Evolutionary conservation across 805 yeast genomes (phyloP).

Genomic region (Candida germanica): DNA sequence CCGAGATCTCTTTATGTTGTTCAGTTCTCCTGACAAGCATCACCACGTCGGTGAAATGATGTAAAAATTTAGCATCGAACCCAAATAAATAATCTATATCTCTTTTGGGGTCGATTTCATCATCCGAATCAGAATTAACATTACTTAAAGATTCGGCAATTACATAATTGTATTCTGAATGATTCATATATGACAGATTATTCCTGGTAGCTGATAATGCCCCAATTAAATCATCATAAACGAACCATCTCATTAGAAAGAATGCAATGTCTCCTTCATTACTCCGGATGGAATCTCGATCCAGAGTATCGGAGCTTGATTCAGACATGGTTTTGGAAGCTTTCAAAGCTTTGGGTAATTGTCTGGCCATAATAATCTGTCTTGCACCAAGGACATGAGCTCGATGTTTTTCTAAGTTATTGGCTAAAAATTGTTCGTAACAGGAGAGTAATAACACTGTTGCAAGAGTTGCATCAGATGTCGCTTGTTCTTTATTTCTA

Average conservation of each 20-base stretch:
- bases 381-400: constrained; percentile 67
- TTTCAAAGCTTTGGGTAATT: constrained; percentile 1
- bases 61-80: constrained; percentile 60
- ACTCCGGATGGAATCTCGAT: constrained; percentile 8
- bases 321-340: background rate
- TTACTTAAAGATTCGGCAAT: constrained; percentile 14
- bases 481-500: constrained; percentile 49
- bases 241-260: constrained; percentile 67
- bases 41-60: constrained; percentile 51
- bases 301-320: constrained; percentile 9
- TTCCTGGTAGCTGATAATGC: constrained; percentile 53
- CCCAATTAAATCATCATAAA: constrained; percentile 63
- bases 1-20: constrained; percentile 7
- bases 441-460: constrained; percentile 57
- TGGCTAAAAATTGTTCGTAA: constrained; percentile 47
- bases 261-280: constrained; percentile 43
- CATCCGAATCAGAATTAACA: constrained; percentile 15
- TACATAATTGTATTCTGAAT: constrained; percentile 16
- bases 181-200: constrained; percentile 28
- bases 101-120: constrained; percentile 20
- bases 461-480: constrained; percentile 66
- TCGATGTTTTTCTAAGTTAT: constrained; percentile 52
- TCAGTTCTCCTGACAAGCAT: constrained; percentile 30
- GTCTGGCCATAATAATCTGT: constrained; percentile 56
- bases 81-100: constrained; percentile 65